phyloP scores from a whole-genome alignment of 192 early-diverging fungal genomes.

The Coemansia aciculifera region DNA sequence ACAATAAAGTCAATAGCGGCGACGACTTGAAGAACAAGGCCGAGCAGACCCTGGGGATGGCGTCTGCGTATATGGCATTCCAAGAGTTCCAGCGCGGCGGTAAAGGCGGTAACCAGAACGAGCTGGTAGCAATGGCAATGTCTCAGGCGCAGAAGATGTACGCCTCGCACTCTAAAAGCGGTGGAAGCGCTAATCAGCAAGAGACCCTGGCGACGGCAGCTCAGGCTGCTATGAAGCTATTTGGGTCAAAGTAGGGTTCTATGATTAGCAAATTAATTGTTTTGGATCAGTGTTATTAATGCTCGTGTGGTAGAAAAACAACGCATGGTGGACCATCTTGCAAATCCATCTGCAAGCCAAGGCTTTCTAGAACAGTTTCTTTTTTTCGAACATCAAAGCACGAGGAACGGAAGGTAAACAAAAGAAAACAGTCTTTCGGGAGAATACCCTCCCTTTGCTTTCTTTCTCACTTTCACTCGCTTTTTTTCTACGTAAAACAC shows the following conservation, averaged over 20 bases:
- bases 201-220: slow-evolving; percentile 51
- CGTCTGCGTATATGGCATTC: slow-evolving; percentile 48
- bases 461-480: neutral
- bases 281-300: neutral
- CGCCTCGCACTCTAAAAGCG: slow-evolving; percentile 31
- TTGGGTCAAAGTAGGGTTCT: slow-evolving; percentile 16
- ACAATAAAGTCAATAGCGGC: slow-evolving; percentile 15
- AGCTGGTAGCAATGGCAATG: slow-evolving; percentile 47
- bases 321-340: neutral
- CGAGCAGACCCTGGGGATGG: slow-evolving; percentile 45
- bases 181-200: slow-evolving; percentile 42
- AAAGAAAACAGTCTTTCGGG: neutral
- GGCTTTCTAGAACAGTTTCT: neutral
- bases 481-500: neutral
- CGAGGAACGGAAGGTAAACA: neutral
- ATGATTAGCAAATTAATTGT: neutral
- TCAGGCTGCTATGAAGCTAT: slow-evolving; percentile 49
- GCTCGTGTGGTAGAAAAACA: neutral
- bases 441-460: neutral
- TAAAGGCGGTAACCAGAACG: slow-evolving; percentile 34
- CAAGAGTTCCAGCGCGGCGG: slow-evolving; percentile 31
- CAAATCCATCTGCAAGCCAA: neutral
- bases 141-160: slow-evolving; percentile 48
- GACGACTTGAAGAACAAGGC: slow-evolving; percentile 26
- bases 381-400: slow-evolving; percentile 3